Evolutionary conservation across 208 protist species (phyloP).

Genomic region (Acanthamoeba lenticulata): DNA sequence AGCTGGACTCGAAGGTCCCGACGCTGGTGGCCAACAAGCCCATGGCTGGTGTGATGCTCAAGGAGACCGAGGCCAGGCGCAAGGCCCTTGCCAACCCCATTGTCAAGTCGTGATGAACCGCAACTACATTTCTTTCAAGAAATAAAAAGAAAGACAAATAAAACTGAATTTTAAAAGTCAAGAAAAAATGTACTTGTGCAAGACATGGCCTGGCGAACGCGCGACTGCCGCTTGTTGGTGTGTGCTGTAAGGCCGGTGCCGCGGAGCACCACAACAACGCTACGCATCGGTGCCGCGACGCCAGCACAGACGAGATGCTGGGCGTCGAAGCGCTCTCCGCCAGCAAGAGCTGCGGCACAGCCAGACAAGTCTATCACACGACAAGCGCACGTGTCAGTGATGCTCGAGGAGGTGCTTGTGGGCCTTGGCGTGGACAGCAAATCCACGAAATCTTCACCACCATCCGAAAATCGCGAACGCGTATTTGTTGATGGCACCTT

Average conservation of each 20-base stretch:
- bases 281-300: too few species aligned
- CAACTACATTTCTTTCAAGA: too few species aligned
- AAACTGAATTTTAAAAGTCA: too few species aligned
- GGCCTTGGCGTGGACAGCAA: neutral
- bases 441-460: neutral
- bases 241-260: too few species aligned
- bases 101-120: too few species aligned
- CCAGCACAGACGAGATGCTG: too few species aligned
- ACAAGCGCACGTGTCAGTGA: neutral
- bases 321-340: neutral
- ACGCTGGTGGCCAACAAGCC: slow-evolving; percentile 26
- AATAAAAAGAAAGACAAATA: too few species aligned
- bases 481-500: slow-evolving; percentile 58
- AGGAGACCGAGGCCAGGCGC: slow-evolving; percentile 36
- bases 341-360: neutral
- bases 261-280: too few species aligned
- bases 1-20: slow-evolving; percentile 33
- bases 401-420: neutral
- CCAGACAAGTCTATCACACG: neutral
- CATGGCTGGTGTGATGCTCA: slow-evolving; percentile 21
- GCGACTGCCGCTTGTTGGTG: too few species aligned
- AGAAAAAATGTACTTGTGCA: too few species aligned
- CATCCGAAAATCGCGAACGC: neutral
- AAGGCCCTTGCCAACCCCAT: slow-evolving; percentile 43
- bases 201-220: too few species aligned